These are phyloP conservation scores for Lobosporangium transversale DNA, from an alignment of 192 early-diverging fungal species.

Conservation along the genomic window DNA sequence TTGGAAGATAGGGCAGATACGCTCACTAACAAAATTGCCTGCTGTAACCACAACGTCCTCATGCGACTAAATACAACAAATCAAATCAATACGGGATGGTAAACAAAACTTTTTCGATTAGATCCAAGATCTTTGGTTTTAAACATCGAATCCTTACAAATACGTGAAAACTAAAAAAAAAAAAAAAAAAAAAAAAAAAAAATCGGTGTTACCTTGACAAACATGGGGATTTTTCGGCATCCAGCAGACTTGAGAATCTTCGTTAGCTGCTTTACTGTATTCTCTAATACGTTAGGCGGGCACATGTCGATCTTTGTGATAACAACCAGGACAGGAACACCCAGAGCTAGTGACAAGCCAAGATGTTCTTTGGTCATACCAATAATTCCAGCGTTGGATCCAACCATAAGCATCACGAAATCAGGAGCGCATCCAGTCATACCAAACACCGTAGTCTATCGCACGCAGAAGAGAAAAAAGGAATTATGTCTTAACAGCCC, in stretches of 20 bases:
- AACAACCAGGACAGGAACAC: constrained; percentile 90
- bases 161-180: no score
- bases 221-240: constrained; percentile 92
- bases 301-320: constrained; percentile 98
- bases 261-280: constrained; percentile 83
- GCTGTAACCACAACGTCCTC: constrained; percentile 84
- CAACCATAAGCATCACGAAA: constrained; percentile 91
- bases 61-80: constrained; percentile 45
- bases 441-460: constrained; percentile 94
- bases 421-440: constrained; percentile 93
- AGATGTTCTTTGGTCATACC: constrained; percentile 97
- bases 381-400: constrained; percentile 87
- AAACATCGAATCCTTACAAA: no score
- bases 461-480: no score
- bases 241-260: constrained; percentile 88
- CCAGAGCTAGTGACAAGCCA: constrained; percentile 85
- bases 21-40: constrained; percentile 84
- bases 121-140: no score
- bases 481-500: background rate
- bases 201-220: constrained; percentile 73
- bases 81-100: no score
- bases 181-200: constrained; percentile 1
- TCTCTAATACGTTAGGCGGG: constrained; percentile 82
- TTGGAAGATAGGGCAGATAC: constrained; percentile 95
- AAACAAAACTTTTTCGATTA: no score